Percentiles rank a stretch among this genome's conserved stretches.
These are phyloP conservation scores for Liquidambar formosana DNA, from an alignment of 164 flowering plant genomes.

Conservation along the genomic window DNA sequence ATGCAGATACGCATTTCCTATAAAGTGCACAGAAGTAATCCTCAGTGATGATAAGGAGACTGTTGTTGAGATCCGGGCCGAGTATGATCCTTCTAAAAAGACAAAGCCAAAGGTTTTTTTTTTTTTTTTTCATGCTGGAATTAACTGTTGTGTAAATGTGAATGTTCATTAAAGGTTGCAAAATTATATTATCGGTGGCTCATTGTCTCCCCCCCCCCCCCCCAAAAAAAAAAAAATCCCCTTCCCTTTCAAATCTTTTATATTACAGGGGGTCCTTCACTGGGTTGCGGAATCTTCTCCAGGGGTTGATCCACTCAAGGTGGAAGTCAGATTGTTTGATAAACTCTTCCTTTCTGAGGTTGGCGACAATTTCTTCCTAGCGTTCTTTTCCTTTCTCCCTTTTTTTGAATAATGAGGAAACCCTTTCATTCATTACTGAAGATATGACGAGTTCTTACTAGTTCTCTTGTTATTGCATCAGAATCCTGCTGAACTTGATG, in stretches of 20 bases:
- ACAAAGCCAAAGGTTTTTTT: conserved; percentile 81
- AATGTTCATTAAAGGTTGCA: too few relatives aligned
- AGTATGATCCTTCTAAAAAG: conserved; percentile 81
- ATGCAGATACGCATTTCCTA: conserved; percentile 90
- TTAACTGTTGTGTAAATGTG: neutral
- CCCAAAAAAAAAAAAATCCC: too few relatives aligned
- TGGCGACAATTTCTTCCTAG: conserved; percentile 1
- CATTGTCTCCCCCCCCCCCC: too few relatives aligned
- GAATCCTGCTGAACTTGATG: conserved; percentile 93
- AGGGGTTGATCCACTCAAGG: conserved; percentile 75
- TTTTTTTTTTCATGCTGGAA: neutral
- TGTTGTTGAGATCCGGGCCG: conserved; percentile 74
- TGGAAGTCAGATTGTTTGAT: conserved; percentile 91
- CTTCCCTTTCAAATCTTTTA: neutral
- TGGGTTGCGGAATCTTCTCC: conserved; percentile 93
- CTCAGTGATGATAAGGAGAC: conserved; percentile 77
- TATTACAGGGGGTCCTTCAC: conserved; percentile 82
- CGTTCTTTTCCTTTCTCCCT: neutral
- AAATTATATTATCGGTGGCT: too few relatives aligned
- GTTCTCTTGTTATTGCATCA: conserved; percentile 24
- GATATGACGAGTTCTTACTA: neutral
- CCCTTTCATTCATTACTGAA: too few relatives aligned
- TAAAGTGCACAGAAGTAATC: conserved; percentile 86
- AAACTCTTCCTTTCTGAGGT: conserved; percentile 90
- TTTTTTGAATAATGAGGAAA: too few relatives aligned